Base-by-base conservation (phyloP, 2,329 filamentous ascomycete genomes). In the Atkinsonella hypoxylon region DNA sequence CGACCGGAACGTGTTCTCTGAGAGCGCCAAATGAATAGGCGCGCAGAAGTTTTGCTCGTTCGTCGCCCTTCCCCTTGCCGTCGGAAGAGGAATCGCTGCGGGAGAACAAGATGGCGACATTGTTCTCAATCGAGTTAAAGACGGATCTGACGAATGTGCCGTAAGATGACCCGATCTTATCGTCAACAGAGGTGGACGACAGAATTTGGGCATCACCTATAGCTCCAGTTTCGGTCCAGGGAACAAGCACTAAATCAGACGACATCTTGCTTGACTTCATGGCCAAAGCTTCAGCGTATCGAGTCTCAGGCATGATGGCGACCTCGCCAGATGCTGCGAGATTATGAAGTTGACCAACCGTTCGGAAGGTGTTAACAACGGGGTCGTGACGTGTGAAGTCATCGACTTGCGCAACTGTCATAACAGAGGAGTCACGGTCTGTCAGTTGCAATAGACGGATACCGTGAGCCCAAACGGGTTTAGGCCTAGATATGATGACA, bases 361-460 rank as follows among this genome's bases (percentile, higher is more conserved):
- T 88, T 45, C 87, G 81, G 75, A 96, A 96, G 0, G 88, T 87
- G 62, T 95, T 95, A 50, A 96, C 81, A 4, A 97, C 83, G 0
- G 91, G 89, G 60, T 97, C 91, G 59, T 79, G 77, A 7, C 78
- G 74, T 26, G 79, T 78, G 54, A 82, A 77, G 46, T 93, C 87
- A 39, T 89, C 85, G 3, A 84, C 76, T 61, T 94, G 89, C 0
- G 89, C 84, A 11, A 95, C 88, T 59, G 88, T 85, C 91, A 97
- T 97, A 59, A 96, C 91, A 17, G 89, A 90, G 0, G 91, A 96
- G 41, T 88, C 86, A 76, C 91, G 89, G 59, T 96, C 90, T 0
- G 88, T 94, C 12, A 97, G 78, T 62, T 94, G 87, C 46, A 94
- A 70, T 15, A 97, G 77, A 13, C 90, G 85, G n/a, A 95, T 70